Base-by-base conservation (phyloP, 768 basidiomycete species). In the Megacollybia marginata region DNA sequence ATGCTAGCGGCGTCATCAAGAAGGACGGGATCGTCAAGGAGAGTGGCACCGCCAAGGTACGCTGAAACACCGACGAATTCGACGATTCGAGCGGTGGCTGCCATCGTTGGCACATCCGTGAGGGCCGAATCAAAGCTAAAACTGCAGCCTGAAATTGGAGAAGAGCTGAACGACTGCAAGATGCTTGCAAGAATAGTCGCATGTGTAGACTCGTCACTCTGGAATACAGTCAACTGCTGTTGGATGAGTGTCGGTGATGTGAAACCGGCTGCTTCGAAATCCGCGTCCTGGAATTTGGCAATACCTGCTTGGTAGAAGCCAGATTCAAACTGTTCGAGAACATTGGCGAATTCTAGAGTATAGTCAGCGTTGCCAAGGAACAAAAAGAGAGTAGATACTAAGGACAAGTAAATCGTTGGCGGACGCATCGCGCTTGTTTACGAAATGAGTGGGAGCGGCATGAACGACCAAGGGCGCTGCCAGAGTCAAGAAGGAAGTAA, bases 31-130 rank as follows among this genome's bases (percentile, higher is more conserved):
- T 88, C 79, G 11, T 67, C 62, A 44, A 92, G 52, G 36, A 87
- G 72, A 48, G 76, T 71, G 7, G 85, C 80, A 48, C 78, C 88
- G 50, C 88, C 88, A 23, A 88, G 77, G 67, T 89, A 90, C 3
- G 87, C 89, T 16, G 70, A 63, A 34, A 90, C 86, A 48, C 90
- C 90, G 38, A 88, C 73, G 49, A 78, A 72, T 69, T 92, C 90
- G 16, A 92, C 77, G 0, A 83, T 69, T 52, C 88, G 87, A 1
- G 88, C 90, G 9, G 74, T 73, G 1, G 78, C 70, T 28, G 80
- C 75, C 85, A 88, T 88, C 12, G 80, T 83, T 4, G 74, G 32
- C 34, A 90, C 87, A 60, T 83, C 78, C 1, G 70, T 75, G 45
- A 92, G 69, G 0, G 68, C 85, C 2, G 70, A 64, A 48, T 71